Evolutionary conservation across 2,329 filamentous ascomycete genomes (phyloP).

Genomic region (Coniochaeta sp.): DNA sequence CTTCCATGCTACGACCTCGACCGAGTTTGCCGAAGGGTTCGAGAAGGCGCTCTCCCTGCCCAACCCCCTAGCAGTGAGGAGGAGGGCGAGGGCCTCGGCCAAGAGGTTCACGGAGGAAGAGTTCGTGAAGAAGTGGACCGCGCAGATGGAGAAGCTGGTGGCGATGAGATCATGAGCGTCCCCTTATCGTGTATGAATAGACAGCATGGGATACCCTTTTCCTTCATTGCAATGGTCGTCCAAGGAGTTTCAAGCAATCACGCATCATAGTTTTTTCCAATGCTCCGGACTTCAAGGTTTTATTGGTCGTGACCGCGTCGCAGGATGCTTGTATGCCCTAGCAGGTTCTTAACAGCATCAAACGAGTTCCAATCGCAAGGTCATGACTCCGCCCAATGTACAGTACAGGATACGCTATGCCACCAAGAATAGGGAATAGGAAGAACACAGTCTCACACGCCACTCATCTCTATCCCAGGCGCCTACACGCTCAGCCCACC

Average conservation of each 20-base stretch:
- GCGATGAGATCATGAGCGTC: conserved; percentile 12
- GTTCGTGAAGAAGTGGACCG: conserved; percentile 73
- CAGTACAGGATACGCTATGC: not conserved
- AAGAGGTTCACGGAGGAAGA: conserved; percentile 81
- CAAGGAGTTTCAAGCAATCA: not conserved
- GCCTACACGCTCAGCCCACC: conserved; percentile 51
- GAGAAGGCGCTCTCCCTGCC: conserved; percentile 66
- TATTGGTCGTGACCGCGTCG: not conserved
- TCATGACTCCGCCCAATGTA: too few species aligned
- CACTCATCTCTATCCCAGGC: not conserved
- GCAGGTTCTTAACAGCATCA: too few species aligned
- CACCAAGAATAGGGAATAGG: not conserved
- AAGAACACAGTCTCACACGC: not conserved
- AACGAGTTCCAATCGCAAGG: too few species aligned
- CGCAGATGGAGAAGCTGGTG: conserved; percentile 67
- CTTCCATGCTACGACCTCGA: conserved; percentile 73
- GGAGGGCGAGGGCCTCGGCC: conserved; percentile 69
- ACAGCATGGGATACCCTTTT: conserved; percentile 2
- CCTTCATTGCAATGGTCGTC: not conserved
- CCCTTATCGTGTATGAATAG: not conserved
- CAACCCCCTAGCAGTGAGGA: conserved; percentile 67
- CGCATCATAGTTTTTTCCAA: not conserved
- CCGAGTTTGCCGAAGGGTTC: conserved; percentile 77
- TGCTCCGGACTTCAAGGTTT: too few species aligned
- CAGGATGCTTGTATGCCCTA: not conserved